Conservation (phyloP, 495 filamentous ascomycete species). For the Daldinia decipiens region DNA sequence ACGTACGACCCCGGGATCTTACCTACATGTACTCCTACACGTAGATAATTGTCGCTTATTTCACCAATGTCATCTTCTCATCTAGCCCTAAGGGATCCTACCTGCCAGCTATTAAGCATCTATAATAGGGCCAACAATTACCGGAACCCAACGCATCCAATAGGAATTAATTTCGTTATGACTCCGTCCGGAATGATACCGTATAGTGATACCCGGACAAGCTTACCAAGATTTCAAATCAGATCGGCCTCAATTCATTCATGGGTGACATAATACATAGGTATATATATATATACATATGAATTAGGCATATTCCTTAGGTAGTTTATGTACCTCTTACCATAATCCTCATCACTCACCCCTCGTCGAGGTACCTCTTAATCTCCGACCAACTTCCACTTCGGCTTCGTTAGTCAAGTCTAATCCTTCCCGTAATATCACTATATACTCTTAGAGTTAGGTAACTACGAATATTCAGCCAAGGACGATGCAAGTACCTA, state of each 20-base stretch:
- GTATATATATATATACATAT: too few relatives aligned
- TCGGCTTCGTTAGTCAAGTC: neutral
- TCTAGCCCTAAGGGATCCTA: neutral
- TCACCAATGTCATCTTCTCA: neutral
- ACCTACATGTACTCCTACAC: neutral
- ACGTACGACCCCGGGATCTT: neutral
- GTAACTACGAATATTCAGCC: neutral
- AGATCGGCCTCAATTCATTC: neutral
- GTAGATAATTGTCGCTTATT: conserved; percentile 1
- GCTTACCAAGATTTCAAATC: conserved; percentile 4
- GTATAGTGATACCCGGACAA: conserved; percentile 4
- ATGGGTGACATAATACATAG: too few relatives aligned
- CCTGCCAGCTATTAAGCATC: neutral
- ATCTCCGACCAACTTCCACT: neutral
- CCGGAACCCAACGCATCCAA: conserved; percentile 16
- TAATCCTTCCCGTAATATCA: neutral
- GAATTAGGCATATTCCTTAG: too few relatives aligned
- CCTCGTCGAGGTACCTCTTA: too few relatives aligned
- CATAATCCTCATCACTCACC: too few relatives aligned
- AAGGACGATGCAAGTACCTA: neutral
- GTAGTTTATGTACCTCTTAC: too few relatives aligned
- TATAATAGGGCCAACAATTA: conserved; percentile 9
- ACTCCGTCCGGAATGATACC: conserved; percentile 16
- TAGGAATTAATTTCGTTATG: neutral
- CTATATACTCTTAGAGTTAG: neutral